These are phyloP conservation scores for Annulohypoxylon stygium DNA, from an alignment of 495 filamentous ascomycete species.

Conservation along the genomic window DNA sequence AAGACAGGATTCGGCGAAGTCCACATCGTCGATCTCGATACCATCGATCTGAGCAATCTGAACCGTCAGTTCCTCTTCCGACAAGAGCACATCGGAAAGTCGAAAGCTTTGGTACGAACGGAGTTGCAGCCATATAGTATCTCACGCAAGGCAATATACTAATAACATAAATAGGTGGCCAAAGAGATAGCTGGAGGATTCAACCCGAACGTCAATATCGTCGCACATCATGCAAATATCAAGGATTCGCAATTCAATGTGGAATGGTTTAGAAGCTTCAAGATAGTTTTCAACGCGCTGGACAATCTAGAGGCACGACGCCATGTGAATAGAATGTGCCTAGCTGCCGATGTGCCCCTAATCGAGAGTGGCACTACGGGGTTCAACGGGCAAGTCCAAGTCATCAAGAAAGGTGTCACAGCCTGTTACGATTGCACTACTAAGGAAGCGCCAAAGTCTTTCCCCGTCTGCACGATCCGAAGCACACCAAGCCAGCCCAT, in stretches of 20 bases:
- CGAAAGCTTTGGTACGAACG: conserved; percentile 88
- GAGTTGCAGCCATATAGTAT: conserved; percentile 5
- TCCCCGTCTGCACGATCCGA: conserved; percentile 95
- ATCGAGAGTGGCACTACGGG: conserved; percentile 98
- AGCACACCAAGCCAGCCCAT: conserved; percentile 96
- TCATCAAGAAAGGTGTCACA: conserved; percentile 92
- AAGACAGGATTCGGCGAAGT: conserved; percentile 94
- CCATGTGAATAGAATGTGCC: conserved; percentile 98
- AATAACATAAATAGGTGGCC: conserved; percentile 74
- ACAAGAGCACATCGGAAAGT: conserved; percentile 97
- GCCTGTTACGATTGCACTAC: conserved; percentile 96
- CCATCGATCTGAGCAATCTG: conserved; percentile 96
- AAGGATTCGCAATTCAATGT: conserved; percentile 93
- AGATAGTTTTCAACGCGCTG: conserved; percentile 93
- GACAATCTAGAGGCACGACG: conserved; percentile 95
- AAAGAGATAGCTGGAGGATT: conserved; percentile 93
- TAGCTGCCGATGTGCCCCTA: conserved; percentile 89
- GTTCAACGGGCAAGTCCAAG: conserved; percentile 97
- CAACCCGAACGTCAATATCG: conserved; percentile 88
- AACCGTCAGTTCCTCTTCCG: conserved; percentile 99
- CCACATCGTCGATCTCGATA: conserved; percentile 97
- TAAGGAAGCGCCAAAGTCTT: conserved; percentile 90
- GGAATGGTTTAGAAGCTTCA: conserved; percentile 87
- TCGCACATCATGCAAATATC: conserved; percentile 94
- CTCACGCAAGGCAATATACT: conserved; percentile 36